phyloP scores from a whole-genome alignment of 179 eudicot species.

The Actinidia chinensis region DNA sequence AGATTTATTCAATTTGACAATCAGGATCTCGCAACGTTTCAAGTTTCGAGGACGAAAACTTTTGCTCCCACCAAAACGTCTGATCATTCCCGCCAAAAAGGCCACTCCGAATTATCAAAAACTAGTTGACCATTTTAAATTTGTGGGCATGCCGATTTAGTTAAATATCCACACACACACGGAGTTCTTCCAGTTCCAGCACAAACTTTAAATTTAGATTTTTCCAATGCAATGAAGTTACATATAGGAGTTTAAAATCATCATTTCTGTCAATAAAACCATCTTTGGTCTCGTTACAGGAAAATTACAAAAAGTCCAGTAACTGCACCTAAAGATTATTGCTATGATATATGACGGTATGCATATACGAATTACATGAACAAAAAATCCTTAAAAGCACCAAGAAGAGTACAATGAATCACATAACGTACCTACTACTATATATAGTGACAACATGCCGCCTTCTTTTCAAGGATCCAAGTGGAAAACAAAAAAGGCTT shows the following conservation, averaged over 20 bases:
- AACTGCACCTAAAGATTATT: neutral
- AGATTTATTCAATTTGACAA: no score
- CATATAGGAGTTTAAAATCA: neutral
- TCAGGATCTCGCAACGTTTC: no score
- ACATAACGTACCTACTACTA: neutral
- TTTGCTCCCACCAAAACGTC: no score
- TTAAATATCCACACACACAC: no score
- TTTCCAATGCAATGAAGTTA: neutral
- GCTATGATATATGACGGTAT: neutral
- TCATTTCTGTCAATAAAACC: neutral
- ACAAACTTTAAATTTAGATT: neutral
- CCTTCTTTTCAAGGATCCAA: neutral
- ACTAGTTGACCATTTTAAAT: no score
- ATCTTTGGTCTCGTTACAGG: neutral
- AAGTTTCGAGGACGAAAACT: no score
- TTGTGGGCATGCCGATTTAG: no score
- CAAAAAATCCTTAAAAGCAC: constrained; percentile 20
- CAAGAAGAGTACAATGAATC: constrained; percentile 8
- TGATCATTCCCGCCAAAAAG: no score
- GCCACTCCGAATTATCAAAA: no score
- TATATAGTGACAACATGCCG: neutral
- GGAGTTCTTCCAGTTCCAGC: no score
- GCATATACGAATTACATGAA: constrained; percentile 15
- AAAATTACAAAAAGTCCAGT: neutral
- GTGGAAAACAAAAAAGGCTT: neutral